Evolutionary conservation across 2,329 filamentous ascomycete species (phyloP), one percentile per base, ranked within the genome.

Genomic region (Pyrenophora seminiperda): DNA sequence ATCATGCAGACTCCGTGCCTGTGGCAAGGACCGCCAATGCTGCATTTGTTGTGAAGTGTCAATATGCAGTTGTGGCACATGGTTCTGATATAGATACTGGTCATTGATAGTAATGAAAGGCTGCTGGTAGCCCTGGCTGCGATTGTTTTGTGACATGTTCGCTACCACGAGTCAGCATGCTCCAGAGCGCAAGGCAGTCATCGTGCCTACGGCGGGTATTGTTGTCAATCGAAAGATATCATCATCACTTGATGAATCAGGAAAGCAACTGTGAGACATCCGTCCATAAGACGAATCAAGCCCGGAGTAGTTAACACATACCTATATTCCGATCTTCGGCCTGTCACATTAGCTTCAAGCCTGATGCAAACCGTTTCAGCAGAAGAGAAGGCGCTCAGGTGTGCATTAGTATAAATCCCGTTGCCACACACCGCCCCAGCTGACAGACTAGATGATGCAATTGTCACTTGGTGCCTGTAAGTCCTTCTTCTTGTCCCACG

Each of bases 351-450:
- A 68, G 70, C 67, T 67, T 66, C 56, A 59, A 31, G 66, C 66
- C 67, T 70, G 56, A 39, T 24, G 56, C 56, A 58, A 40, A 53
- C 45, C 45, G 40, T 60, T 32, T 22, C 10, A 27, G 24, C 24
- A 29, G 33, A 48, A 41, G 59, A 57, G 27, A 40, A 45, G 53
- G 63, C 55, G 66, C 62, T 57, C 56, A 53, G 54, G 54, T 59
- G 34, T 61, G 65, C 66, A 71, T 68, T 70, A 71, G 67, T 72
- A 71, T 64, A 64, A 52, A 52, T 54, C 40, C 55, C 47, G 36
- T 45, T 37, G 54, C 58, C 51, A 54, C 59, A 63, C 63, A 68
- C 68, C 59, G 67, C 67, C 62, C 59, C 58, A 54, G 53, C 66
- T 65, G 61, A 65, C 57, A 53, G 58, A 46, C 57, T 52, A 38